phyloP scores from a whole-genome alignment of 495 filamentous ascomycete genomes.

The Trichocladium antarcticum region DNA sequence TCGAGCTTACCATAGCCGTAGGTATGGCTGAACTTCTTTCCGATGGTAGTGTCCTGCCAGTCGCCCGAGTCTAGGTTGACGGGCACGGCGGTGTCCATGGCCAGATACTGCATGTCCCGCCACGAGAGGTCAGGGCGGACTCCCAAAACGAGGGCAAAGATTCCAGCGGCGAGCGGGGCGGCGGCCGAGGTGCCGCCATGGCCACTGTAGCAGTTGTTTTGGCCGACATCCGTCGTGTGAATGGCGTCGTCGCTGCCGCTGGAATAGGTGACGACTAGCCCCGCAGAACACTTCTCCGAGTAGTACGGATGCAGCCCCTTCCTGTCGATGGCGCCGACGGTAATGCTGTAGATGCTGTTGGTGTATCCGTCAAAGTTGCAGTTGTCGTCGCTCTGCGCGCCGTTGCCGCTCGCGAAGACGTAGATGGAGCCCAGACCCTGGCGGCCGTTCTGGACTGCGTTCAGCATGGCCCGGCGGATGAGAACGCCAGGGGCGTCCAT shows the following conservation, averaged over 20 bases:
- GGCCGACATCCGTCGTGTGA: slow-evolving; percentile 90
- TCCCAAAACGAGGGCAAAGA: slow-evolving; percentile 83
- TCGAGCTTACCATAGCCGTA: slow-evolving; percentile 95
- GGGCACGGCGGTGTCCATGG: slow-evolving; percentile 72
- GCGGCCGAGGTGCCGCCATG: slow-evolving; percentile 98
- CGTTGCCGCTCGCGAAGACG: slow-evolving; percentile 95
- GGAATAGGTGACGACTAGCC: slow-evolving; percentile 91
- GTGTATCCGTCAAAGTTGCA: slow-evolving; percentile 99
- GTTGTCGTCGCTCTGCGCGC: slow-evolving; percentile 77
- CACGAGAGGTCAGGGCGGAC: slow-evolving; percentile 80
- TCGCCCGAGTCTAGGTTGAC: slow-evolving; percentile 59
- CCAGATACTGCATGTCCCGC: slow-evolving; percentile 90
- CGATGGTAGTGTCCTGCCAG: slow-evolving; percentile 70
- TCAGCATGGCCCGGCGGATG: slow-evolving; percentile 82
- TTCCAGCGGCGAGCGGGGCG: slow-evolving; percentile 80
- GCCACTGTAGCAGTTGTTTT: slow-evolving; percentile 57
- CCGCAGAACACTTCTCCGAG: slow-evolving; percentile 90
- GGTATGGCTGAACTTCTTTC: slow-evolving; percentile 81
- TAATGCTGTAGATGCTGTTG: slow-evolving; percentile 98
- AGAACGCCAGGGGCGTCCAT: slow-evolving; percentile 92
- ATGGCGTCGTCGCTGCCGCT: slow-evolving; percentile 82
- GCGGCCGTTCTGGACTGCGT: slow-evolving; percentile 81
- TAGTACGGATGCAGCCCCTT: slow-evolving; percentile 81
- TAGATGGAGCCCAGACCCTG: slow-evolving; percentile 79
- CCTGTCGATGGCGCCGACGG: slow-evolving; percentile 84